Percentiles rank a stretch among this genome's conserved stretches.
These are phyloP conservation scores for Xylariaceae sp. DNA, from an alignment of 2,329 filamentous ascomycete genomes.

Conservation along the genomic window DNA sequence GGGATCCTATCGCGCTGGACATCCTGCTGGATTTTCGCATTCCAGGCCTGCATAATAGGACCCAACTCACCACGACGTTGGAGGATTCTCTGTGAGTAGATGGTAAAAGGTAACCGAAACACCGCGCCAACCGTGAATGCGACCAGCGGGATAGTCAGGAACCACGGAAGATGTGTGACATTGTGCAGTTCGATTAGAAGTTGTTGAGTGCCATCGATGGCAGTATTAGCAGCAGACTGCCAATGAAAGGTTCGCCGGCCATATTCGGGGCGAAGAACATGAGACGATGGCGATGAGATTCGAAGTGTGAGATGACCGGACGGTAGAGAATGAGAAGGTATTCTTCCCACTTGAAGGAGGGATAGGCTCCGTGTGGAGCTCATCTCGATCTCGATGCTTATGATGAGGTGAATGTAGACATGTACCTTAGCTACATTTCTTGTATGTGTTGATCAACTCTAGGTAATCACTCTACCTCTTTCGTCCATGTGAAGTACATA, in stretches of 20 bases:
- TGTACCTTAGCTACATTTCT: neutral
- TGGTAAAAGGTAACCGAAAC: slow-evolving; percentile 42
- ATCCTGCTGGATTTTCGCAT: slow-evolving; percentile 24
- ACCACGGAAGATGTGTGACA: slow-evolving; percentile 46
- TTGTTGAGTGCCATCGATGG: slow-evolving; percentile 36
- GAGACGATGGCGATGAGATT: neutral
- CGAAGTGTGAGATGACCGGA: neutral
- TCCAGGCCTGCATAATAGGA: slow-evolving; percentile 35
- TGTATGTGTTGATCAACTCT: too few species aligned
- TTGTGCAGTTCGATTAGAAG: slow-evolving; percentile 41
- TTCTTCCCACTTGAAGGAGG: slow-evolving; percentile 1
- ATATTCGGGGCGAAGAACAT: neutral
- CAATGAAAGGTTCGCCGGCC: slow-evolving; percentile 31
- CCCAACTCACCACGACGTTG: slow-evolving; percentile 28
- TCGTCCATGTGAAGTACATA: too few species aligned
- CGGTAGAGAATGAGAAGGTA: neutral
- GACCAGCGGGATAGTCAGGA: slow-evolving; percentile 47
- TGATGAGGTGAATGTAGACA: neutral
- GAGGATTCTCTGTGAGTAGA: slow-evolving; percentile 34
- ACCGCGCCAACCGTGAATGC: slow-evolving; percentile 42
- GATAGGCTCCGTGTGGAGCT: slow-evolving; percentile 2
- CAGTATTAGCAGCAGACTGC: slow-evolving; percentile 26
- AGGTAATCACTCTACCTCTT: too few species aligned
- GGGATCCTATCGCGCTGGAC: slow-evolving; percentile 18
- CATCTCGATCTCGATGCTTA: neutral